A percentile compares a stretch with the other conserved stretches of the same genome.
Conservation (phyloP, 106 monocot species). For the Acorus calamus region DNA sequence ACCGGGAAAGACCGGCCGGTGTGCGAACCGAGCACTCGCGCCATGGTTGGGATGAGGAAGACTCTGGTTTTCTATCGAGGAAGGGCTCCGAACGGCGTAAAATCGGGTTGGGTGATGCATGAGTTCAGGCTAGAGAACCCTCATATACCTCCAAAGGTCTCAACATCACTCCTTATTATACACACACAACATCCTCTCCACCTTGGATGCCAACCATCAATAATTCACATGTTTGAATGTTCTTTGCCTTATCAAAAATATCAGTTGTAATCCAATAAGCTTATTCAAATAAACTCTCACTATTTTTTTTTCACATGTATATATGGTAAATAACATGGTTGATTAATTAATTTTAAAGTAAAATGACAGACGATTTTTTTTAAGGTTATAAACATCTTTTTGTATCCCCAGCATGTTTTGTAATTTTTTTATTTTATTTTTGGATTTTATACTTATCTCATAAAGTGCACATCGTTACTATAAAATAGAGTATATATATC, state of each 20-base stretch:
- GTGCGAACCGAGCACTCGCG: slow-evolving; percentile 13
- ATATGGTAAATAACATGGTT: too few relatives aligned
- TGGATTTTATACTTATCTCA: too few relatives aligned
- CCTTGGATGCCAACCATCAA: not conserved
- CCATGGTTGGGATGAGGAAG: slow-evolving; percentile 56
- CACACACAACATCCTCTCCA: not conserved
- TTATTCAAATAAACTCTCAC: too few relatives aligned
- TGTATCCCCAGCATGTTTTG: too few relatives aligned
- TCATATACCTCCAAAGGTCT: slow-evolving; percentile 33
- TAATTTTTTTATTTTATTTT: too few relatives aligned
- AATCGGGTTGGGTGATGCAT: slow-evolving; percentile 63
- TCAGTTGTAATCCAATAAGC: too few relatives aligned
- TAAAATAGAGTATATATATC: too few relatives aligned
- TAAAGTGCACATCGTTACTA: too few relatives aligned
- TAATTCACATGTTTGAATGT: not conserved
- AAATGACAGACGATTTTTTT: too few relatives aligned
- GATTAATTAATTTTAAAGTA: too few relatives aligned
- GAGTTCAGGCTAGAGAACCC: slow-evolving; percentile 49
- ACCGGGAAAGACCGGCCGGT: slow-evolving; percentile 47
- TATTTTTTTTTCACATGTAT: too few relatives aligned
- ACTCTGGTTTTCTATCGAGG: slow-evolving; percentile 63
- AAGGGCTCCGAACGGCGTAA: slow-evolving; percentile 46
- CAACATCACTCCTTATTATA: not conserved
- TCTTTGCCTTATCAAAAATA: not conserved
- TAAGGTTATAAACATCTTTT: too few relatives aligned